Evolutionary conservation across 2,329 filamentous ascomycete species (phyloP).

Genomic region (Stagonosporopsis tanaceti): DNA sequence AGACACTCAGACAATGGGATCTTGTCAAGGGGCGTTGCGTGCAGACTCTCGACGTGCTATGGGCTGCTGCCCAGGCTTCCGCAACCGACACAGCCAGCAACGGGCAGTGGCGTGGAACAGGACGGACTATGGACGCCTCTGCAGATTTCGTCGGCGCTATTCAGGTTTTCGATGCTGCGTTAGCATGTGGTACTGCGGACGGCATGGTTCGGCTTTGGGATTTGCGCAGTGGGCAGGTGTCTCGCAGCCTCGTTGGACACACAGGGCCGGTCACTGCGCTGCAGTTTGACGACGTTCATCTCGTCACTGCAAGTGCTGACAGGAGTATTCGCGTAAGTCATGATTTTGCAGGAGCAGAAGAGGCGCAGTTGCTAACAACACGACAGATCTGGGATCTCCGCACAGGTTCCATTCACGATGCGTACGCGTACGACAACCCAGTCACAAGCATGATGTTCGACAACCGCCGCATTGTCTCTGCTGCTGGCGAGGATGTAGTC

Average conservation of each 20-base stretch:
- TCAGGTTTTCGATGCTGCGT: slow-evolving; percentile 93
- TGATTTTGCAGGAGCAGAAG: not conserved
- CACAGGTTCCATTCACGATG: slow-evolving; percentile 93
- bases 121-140: slow-evolving; percentile 68
- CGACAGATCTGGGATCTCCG: slow-evolving; percentile 95
- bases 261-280: slow-evolving; percentile 93
- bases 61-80: slow-evolving; percentile 92
- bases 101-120: slow-evolving; percentile 77
- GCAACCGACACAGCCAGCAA: slow-evolving; percentile 66
- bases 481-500: slow-evolving; percentile 89
- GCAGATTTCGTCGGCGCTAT: slow-evolving; percentile 94
- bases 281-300: slow-evolving; percentile 94
- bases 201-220: slow-evolving; percentile 98
- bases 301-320: slow-evolving; percentile 92
- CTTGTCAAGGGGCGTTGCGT: slow-evolving; percentile 96
- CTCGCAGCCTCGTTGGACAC: slow-evolving; percentile 92
- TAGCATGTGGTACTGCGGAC: slow-evolving; percentile 96
- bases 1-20: slow-evolving; percentile 97
- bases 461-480: slow-evolving; percentile 83
- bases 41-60: slow-evolving; percentile 96
- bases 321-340: slow-evolving; percentile 87
- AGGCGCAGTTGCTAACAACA: slow-evolving; percentile 27
- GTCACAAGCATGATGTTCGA: slow-evolving; percentile 99
- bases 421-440: slow-evolving; percentile 91
- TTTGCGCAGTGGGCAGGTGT: slow-evolving; percentile 94